Percentiles rank a stretch among this genome's conserved stretches.
Evolutionary conservation across 345 rosid species (phyloP).

Genomic region (Salix udensis): DNA sequence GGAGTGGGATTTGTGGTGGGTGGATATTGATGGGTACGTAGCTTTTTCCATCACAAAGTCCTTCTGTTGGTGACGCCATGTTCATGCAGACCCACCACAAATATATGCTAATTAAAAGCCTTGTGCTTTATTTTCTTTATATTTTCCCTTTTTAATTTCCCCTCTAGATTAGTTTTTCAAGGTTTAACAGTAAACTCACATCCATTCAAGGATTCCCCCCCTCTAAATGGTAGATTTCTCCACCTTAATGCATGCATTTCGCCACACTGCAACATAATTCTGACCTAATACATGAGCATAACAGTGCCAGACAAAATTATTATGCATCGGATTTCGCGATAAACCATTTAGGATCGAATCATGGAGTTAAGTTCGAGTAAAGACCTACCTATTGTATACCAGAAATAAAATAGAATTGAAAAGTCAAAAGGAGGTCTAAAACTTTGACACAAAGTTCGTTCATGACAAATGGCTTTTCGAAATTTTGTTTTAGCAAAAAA

Average conservation of each 20-base stretch:
- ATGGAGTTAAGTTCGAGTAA: no score
- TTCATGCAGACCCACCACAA: background rate
- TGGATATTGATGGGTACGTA: no score
- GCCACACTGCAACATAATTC: no score
- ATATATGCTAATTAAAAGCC: background rate
- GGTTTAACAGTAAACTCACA: background rate
- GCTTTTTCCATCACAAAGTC: slow-evolving; percentile 6
- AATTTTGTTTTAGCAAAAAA: background rate
- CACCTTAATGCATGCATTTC: no score
- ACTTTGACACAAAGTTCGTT: background rate
- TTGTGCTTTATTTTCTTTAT: background rate
- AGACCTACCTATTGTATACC: no score
- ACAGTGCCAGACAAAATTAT: no score
- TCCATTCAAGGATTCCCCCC: no score
- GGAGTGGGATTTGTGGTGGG: slow-evolving; percentile 9
- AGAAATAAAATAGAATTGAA: no score
- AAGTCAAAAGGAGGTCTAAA: background rate
- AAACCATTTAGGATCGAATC: background rate
- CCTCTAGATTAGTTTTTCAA: background rate
- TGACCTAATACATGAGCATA: no score
- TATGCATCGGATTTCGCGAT: no score
- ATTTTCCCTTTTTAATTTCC: background rate
- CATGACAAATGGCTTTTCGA: background rate
- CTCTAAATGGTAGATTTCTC: no score
- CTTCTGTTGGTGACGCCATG: slow-evolving; percentile 35